Evolutionary conservation across 306 rosid species (phyloP), one percentile per base, ranked within the genome.

Genomic region (Citrullus mucosospermus): DNA sequence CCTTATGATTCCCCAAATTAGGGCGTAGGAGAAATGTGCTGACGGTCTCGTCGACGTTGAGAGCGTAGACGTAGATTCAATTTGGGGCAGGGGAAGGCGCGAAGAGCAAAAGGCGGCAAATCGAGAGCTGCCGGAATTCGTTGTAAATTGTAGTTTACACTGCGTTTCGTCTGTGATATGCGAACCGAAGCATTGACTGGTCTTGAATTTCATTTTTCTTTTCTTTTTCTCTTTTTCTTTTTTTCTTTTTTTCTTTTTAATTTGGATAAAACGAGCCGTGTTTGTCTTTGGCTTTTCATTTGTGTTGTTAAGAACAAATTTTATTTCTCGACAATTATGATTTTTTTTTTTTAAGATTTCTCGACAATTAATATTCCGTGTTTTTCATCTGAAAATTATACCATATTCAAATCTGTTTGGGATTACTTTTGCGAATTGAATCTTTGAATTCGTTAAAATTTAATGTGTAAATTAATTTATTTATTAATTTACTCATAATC

Each of bases 41-140:
- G 56, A 77, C 30, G 58, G 43, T 16, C 58, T 39, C 13, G 38
- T 1, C 58, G 58, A 50, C 11, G 76, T 14, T 13, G 55, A 20
- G 76, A 14, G 1, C 12, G 58, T 14, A 71, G 76, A 46, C 12
- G 58, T 14, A 71, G 76, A 46, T 46, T 71, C 57, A 13, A 25
- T 22, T 32, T 48, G 20, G 39, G 76, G 57, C 20, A 6, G 38
- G 57, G 20, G 41, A 71, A 46, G 56, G 38, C 38, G 76, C 76
- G 39, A 76, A 76, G 46, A 57, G 32, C 65, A 71, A 71, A 71
- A 71, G 76, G 58, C 76, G 58, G 58, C 76, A 71, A 71, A 71
- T 71, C 58, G 76, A 46, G 54, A 68, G 55, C 75, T n/a, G 75
- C 75, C 54, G 55, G 54, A 68, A 68, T 43, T n/a, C 14, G 76